phyloP scores from a whole-genome alignment of 75 land plant species.

The Picea sitchensis region DNA sequence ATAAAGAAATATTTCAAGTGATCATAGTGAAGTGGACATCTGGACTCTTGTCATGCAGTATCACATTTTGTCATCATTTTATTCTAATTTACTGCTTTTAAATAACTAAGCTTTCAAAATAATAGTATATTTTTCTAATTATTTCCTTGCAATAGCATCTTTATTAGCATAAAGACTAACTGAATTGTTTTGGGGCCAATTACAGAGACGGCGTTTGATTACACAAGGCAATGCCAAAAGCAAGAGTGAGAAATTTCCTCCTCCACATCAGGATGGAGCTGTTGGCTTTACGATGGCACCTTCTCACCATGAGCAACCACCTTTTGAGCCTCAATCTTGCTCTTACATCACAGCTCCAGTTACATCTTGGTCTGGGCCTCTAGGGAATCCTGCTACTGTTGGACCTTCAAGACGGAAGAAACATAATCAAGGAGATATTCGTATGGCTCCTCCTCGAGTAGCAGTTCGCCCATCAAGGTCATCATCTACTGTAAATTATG shows the following conservation, averaged over 20 bases:
- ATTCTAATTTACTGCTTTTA: too few species aligned
- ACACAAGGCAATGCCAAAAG: conserved; percentile 82
- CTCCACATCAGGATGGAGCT: conserved; percentile 85
- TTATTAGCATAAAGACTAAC: too few species aligned
- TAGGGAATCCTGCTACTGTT: conserved; percentile 33
- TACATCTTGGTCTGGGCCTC: conserved; percentile 60
- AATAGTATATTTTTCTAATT: too few species aligned
- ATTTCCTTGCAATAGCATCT: too few species aligned
- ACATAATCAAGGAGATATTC: conserved; percentile 20
- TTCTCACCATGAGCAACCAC: conserved; percentile 33
- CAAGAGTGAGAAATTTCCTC: conserved; percentile 92
- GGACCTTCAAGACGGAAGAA: conserved; percentile 48
- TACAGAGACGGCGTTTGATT: conserved; percentile 68
- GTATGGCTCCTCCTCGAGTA: conserved; percentile 16
- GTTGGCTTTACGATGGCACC: conserved; percentile 70
- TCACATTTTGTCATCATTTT: too few species aligned
- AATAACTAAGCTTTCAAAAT: too few species aligned
- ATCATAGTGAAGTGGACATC: too few species aligned
- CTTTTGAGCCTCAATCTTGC: conserved; percentile 19
- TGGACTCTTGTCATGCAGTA: too few species aligned
- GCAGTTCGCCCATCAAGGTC: not conserved
- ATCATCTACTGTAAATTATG: not conserved
- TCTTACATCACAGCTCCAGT: conserved; percentile 31
- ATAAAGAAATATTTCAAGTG: too few species aligned
- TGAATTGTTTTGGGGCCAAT: too few species aligned